Base-by-base conservation (phyloP, 2,329 filamentous ascomycete species). In the Paraphoma chrysanthemicola region DNA sequence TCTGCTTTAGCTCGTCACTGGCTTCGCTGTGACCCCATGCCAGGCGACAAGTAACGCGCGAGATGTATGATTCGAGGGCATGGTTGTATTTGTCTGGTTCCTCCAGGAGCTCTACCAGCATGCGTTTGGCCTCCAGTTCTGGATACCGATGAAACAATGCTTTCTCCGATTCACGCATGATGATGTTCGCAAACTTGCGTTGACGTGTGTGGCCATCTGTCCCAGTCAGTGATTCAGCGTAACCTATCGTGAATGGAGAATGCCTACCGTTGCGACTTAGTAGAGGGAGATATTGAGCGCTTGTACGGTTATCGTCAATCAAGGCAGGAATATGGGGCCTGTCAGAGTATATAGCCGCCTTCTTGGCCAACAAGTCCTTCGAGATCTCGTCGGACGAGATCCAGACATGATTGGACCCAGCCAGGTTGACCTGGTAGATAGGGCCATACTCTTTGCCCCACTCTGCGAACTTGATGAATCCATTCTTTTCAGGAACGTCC, bases 1-100 rank as follows among this genome's bases (percentile, higher is more conserved):
- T 73, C 59, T 81, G 79, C 54, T 81, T 81, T 44, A 81, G 73
- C 53, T 82, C 79, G 41, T 81, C 79, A 31, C 77, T 78, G 8
- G 75, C 77, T 50, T 78, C 74, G 48, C 77, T 72, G 51, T 77
- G 79, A 9, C 79, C 80, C 79, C 79, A 82, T 14, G 79, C 79
- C 8, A 81, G 68, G 30, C 79, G 74, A 50, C 77, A 79, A n/a
- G 79, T 82, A n/a, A 81, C 76, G 14, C 79, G 74, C 12, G 79
- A 71, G 39, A 81, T 77, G 68, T 77, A 81, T 0, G 78, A 80
- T 55, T 82, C 79, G 39, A 81, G 65, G 1, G 71, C 71, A 53
- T 79, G 73, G 44, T 81, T 80, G 64, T 81, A 82, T 14, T 71
- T 64, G 7, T 72, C 68, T 1, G 79, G 79, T 14, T 80, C 74